Percentiles rank a stretch among this genome's conserved stretches.
Evolutionary conservation across 768 basidiomycete species (phyloP).

Genomic region (Macrolepiota fuliginosa): DNA sequence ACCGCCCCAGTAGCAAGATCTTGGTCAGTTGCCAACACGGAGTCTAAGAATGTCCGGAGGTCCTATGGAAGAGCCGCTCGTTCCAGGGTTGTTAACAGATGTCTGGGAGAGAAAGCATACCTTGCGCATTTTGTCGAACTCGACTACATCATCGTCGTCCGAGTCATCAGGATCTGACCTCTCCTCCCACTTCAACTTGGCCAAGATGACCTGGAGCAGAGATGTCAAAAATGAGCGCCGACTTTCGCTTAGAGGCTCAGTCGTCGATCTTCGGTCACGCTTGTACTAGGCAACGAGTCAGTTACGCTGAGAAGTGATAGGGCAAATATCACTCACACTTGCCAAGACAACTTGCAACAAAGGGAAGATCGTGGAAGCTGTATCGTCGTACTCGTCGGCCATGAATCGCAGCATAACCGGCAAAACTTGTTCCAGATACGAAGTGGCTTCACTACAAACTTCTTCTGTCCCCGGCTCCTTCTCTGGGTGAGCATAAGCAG

Average conservation of each 20-base stretch:
- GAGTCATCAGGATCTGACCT: conserved; percentile 76
- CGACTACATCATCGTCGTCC: conserved; percentile 84
- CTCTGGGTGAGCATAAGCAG: conserved; percentile 14
- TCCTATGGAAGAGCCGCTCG: conserved; percentile 49
- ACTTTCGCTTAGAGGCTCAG: conserved; percentile 59
- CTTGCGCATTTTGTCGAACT: conserved; percentile 85
- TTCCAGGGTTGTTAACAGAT: background rate
- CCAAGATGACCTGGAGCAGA: conserved; percentile 73
- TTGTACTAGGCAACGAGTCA: conserved; percentile 64
- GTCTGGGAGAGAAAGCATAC: conserved; percentile 34
- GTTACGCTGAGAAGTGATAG: background rate
- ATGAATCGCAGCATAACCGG: conserved; percentile 87
- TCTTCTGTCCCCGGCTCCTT: conserved; percentile 63
- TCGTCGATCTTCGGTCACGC: conserved; percentile 56
- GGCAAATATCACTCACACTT: conserved; percentile 48
- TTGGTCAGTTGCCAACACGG: conserved; percentile 81
- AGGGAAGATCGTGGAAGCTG: conserved; percentile 80
- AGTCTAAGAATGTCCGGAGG: conserved; percentile 82
- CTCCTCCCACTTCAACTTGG: conserved; percentile 90
- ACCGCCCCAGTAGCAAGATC: conserved; percentile 81
- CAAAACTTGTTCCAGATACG: conserved; percentile 62
- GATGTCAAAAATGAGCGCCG: conserved; percentile 77
- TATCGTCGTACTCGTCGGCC: conserved; percentile 89
- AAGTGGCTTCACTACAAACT: conserved; percentile 61
- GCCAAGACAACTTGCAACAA: conserved; percentile 73